Percentiles rank a stretch among this genome's conserved stretches.
Evolutionary conservation across 1,284 basidiomycete species (phyloP).

Genomic region (Vanrija humicola): DNA sequence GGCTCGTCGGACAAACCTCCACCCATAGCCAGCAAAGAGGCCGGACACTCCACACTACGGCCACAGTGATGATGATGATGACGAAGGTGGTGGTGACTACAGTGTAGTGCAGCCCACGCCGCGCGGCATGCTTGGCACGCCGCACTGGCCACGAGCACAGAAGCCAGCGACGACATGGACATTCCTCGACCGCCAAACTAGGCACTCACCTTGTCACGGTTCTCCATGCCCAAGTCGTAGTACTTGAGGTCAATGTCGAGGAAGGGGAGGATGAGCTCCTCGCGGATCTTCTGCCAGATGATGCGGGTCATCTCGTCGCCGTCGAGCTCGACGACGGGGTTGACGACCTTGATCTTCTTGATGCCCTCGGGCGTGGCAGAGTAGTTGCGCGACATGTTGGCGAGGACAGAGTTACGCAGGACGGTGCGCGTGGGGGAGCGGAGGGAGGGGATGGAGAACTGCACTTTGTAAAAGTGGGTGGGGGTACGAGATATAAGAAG

Average conservation of each 20-base stretch:
- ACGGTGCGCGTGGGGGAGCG: slow-evolving; percentile 4
- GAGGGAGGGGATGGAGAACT: slow-evolving; percentile 6
- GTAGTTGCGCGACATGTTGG: slow-evolving; percentile 11
- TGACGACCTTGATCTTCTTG: slow-evolving; percentile 66
- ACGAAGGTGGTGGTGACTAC: not conserved
- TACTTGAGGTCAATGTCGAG: slow-evolving; percentile 96
- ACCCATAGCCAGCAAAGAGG: too few relatives aligned
- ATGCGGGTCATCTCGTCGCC: slow-evolving; percentile 97
- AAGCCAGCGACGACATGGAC: too few relatives aligned
- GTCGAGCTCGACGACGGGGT: slow-evolving; percentile 94
- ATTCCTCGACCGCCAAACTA: not conserved
- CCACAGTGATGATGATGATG: not conserved
- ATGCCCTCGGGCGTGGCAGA: slow-evolving; percentile 32
- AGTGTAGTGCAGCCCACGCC: not conserved
- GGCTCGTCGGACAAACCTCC: too few relatives aligned
- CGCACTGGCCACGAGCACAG: too few relatives aligned
- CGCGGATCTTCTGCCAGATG: slow-evolving; percentile 98
- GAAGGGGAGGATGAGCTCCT: slow-evolving; percentile 95
- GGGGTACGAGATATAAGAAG: not conserved
- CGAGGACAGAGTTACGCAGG: slow-evolving; percentile 6
- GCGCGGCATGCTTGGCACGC: too few relatives aligned
- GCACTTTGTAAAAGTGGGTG: too few relatives aligned
- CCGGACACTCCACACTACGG: not conserved
- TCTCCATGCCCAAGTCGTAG: slow-evolving; percentile 90
- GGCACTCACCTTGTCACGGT: slow-evolving; percentile 71